Evolutionary conservation across 768 basidiomycete species (phyloP).

Genomic region (Russula foetens): DNA sequence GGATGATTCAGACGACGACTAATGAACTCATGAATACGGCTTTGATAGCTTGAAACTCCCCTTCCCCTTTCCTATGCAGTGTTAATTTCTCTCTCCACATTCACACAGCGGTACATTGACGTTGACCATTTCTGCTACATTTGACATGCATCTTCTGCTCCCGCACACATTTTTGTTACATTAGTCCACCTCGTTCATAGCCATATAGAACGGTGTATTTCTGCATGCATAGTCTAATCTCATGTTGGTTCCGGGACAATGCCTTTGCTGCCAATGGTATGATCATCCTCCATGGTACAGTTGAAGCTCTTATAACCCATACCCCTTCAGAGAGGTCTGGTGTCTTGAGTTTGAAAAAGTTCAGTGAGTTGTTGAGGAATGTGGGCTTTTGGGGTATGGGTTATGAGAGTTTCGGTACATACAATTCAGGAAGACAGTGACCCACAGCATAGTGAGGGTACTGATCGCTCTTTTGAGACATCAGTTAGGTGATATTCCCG

Average conservation of each 20-base stretch:
- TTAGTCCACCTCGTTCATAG: slow-evolving; percentile 14
- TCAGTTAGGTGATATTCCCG: too few relatives aligned
- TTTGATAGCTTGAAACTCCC: slow-evolving; percentile 10
- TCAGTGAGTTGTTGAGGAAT: too few relatives aligned
- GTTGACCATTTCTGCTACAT: slow-evolving; percentile 19
- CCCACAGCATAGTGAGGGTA: too few relatives aligned
- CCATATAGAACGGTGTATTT: slow-evolving; percentile 18
- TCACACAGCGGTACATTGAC: slow-evolving; percentile 6
- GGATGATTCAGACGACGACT: slow-evolving; percentile 12
- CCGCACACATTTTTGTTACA: slow-evolving; percentile 20
- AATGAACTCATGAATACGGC: slow-evolving; percentile 16
- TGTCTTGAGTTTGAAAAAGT: too few relatives aligned
- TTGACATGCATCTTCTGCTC: slow-evolving; percentile 18
- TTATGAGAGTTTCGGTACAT: too few relatives aligned
- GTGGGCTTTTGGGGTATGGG: too few relatives aligned
- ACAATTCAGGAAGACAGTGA: too few relatives aligned
- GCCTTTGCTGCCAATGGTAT: not conserved
- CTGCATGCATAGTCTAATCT: slow-evolving; percentile 14
- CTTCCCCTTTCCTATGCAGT: not conserved
- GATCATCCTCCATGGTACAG: not conserved
- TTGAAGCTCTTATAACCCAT: too few relatives aligned
- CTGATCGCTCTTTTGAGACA: too few relatives aligned
- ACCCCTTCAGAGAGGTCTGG: too few relatives aligned
- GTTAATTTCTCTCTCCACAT: not conserved
- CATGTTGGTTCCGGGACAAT: not conserved